Conservation (phyloP, 2,329 filamentous ascomycete species). For the Periconia sp. region DNA sequence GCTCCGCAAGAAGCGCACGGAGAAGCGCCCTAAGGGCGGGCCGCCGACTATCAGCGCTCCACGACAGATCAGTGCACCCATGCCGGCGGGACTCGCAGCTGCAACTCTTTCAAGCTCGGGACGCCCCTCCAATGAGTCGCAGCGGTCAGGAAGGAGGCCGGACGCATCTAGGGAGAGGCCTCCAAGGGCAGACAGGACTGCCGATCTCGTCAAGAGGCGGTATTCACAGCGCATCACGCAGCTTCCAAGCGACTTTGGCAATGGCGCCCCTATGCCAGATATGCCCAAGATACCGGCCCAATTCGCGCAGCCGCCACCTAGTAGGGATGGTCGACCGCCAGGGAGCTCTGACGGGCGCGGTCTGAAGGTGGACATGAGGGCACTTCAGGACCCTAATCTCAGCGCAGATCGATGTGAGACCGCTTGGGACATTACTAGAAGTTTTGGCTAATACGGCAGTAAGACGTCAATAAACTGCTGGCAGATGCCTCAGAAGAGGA, state of each 20-base stretch:
- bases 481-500: conserved; percentile 87
- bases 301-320: conserved; percentile 59
- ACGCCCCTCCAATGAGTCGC: conserved; percentile 46
- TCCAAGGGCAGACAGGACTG: conserved; percentile 60
- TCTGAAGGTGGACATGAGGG: conserved; percentile 76
- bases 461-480: conserved; percentile 71
- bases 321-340: conserved; percentile 54
- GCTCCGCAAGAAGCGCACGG: conserved; percentile 66
- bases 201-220: conserved; percentile 88
- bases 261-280: conserved; percentile 67
- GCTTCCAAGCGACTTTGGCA: conserved; percentile 71
- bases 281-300: conserved; percentile 67
- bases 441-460: conserved; percentile 8
- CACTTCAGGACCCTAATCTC: conserved; percentile 79
- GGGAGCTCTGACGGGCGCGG: conserved; percentile 58
- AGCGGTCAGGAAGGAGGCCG: conserved; percentile 39
- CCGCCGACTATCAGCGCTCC: conserved; percentile 56
- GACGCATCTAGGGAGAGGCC: conserved; percentile 48
- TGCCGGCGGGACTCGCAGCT: conserved; percentile 37
- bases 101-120: conserved; percentile 42
- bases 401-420: conserved; percentile 76
- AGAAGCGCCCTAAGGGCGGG: conserved; percentile 61
- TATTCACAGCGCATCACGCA: conserved; percentile 94
- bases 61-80: conserved; percentile 59
- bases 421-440: too few species aligned